A percentile compares a stretch with the other conserved stretches of the same genome.
Conservation (phyloP, 2,329 filamentous ascomycete genomes). For the Beauveria bassiana region DNA sequence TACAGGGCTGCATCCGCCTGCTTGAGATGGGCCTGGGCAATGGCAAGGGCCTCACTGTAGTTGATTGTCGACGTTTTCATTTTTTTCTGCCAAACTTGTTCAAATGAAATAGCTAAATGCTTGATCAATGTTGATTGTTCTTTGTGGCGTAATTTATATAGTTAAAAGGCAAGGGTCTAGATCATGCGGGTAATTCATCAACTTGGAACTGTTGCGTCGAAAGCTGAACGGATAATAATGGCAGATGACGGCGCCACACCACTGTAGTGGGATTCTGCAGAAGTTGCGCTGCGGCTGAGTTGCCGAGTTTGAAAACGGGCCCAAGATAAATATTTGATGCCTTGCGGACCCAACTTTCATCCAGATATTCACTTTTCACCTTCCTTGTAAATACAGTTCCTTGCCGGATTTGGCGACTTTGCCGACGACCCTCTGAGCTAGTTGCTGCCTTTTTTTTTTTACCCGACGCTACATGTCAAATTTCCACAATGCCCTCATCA, state of each 20-base stretch:
- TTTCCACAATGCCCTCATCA: background rate
- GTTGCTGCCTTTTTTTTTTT: background rate
- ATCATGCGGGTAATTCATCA: too few species aligned
- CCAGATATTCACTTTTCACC: background rate
- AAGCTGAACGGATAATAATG: too few species aligned
- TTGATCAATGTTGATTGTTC: too few species aligned
- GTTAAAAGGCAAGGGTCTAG: too few species aligned
- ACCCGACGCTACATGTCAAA: background rate
- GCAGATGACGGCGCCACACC: too few species aligned
- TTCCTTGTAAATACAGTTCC: too few species aligned
- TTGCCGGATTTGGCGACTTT: background rate
- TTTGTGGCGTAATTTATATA: too few species aligned
- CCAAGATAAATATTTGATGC: background rate
- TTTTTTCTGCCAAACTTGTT: background rate
- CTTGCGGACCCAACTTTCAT: too few species aligned
- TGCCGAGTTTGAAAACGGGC: background rate
- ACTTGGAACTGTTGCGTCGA: too few species aligned
- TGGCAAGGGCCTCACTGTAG: slow-evolving; percentile 9
- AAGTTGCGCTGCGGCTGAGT: background rate
- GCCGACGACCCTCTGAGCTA: background rate
- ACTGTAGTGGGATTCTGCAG: too few species aligned
- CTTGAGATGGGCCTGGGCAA: slow-evolving; percentile 17
- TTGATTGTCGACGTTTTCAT: background rate
- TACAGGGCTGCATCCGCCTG: slow-evolving; percentile 14
- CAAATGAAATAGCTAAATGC: too few species aligned